Conservation (phyloP, 202 grass and related monocot species). For the Musa balbisiana region DNA sequence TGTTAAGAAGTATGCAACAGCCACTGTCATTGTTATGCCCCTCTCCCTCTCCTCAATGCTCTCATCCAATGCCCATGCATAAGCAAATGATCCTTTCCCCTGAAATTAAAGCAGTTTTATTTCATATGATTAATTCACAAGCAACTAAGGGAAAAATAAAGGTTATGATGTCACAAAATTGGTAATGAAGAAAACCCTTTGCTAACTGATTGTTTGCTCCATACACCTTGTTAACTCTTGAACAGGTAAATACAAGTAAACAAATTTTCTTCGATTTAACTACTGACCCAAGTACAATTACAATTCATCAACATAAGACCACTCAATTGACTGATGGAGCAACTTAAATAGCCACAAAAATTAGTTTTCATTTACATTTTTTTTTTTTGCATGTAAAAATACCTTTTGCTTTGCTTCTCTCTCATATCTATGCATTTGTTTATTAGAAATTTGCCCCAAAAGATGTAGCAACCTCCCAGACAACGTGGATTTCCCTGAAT, state of each 20-base stretch:
- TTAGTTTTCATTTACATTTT: neutral
- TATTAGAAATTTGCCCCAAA: constrained; percentile 62
- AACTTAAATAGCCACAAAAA: constrained; percentile 4
- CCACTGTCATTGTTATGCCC: constrained; percentile 76
- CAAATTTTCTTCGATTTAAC: too few species aligned
- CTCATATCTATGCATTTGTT: constrained; percentile 92
- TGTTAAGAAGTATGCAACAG: constrained; percentile 62
- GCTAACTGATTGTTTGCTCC: too few species aligned
- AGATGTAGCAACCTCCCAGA: constrained; percentile 64
- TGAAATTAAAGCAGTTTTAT: constrained; percentile 25
- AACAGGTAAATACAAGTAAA: too few species aligned
- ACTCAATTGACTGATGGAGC: neutral
- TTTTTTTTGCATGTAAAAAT: neutral
- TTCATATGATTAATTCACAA: constrained; percentile 10
- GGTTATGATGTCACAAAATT: neutral
- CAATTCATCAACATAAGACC: too few species aligned
- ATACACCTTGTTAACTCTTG: too few species aligned
- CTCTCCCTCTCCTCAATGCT: constrained; percentile 70
- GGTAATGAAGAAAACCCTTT: neutral
- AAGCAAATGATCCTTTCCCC: constrained; percentile 91
- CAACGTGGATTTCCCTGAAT: constrained; percentile 93
- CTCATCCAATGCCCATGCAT: constrained; percentile 86
- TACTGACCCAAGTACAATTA: too few species aligned
- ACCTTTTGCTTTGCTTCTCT: constrained; percentile 93
- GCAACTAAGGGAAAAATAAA: constrained; percentile 2